Evolutionary conservation across 306 rosid species (phyloP), one percentile per base, ranked within the genome.

Genomic region (Pyrus bretschneideri): DNA sequence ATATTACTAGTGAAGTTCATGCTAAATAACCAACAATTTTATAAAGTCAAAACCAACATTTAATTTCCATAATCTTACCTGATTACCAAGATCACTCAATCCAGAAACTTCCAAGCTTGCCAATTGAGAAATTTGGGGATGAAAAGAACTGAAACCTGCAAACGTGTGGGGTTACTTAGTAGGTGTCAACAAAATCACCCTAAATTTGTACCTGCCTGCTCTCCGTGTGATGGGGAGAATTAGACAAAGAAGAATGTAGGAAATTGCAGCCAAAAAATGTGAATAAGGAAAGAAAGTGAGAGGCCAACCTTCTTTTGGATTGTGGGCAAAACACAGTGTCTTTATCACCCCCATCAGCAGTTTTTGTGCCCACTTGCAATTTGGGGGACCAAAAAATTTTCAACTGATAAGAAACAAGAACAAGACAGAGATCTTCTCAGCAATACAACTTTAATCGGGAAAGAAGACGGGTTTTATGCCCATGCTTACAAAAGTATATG

Each of bases 371-470:
- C 87, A 88, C 89, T 92, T 90, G 82, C 87, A 81, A 78, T 79
- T 31, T 80, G 77, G 92, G 96, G 96, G 96, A 87, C 87, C 93
- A 85, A 80, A 52, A 52, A 51, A 85, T 72, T 80, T 85, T 15
- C 55, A 49, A 85, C 79, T 87, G 84, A 81, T 82, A 78, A 76
- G 85, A 49, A 74, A 71, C 82, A 81, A 57, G 79, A 62, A 79
- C 76, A 81, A 58, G 76, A 85, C 83, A 84, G 70, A 57, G 25
- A 71, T 66, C 35, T 57, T 81, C 77, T 82, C 87, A 87, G 80
- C 83, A 38, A 69, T 79, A 73, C 31, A 78, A 33, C 85, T 85
- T 88, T 74, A 88, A 83, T 69, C 9, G 66, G 80, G 79, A 89
- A 75, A 75, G 66, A 71, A 76, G 75, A 76, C 80, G 71, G 57